Evolutionary conservation across 2,329 filamentous ascomycete genomes (phyloP).

Genomic region (Sporothrix globosa): DNA sequence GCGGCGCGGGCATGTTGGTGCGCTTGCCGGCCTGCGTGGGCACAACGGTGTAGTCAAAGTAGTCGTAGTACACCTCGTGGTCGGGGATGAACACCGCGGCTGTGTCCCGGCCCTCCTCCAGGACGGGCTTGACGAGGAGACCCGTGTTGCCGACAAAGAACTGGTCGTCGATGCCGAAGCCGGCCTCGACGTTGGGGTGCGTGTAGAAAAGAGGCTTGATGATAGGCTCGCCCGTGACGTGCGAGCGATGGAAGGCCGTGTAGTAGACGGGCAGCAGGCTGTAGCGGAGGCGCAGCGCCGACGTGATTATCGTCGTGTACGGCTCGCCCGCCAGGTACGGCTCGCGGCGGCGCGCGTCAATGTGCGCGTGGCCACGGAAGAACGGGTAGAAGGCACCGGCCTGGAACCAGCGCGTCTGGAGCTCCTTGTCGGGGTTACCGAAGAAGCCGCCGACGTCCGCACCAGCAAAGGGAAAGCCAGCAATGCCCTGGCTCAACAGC

Average conservation of each 20-base stretch:
- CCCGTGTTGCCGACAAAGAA: constrained; percentile 88
- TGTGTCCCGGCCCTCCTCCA: constrained; percentile 71
- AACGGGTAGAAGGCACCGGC: constrained; percentile 96
- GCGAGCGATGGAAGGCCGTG: constrained; percentile 91
- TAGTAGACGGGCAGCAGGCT: constrained; percentile 92
- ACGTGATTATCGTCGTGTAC: constrained; percentile 81
- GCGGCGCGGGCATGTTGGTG: constrained; percentile 71
- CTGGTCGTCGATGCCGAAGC: constrained; percentile 90
- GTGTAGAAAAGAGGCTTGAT: constrained; percentile 91
- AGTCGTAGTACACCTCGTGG: constrained; percentile 89
- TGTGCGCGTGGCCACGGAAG: constrained; percentile 96
- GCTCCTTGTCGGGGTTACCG: constrained; percentile 89
- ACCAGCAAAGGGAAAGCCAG: constrained; percentile 90
- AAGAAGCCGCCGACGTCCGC: constrained; percentile 98
- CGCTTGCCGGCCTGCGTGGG: constrained; percentile 69
- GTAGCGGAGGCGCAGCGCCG: constrained; percentile 86
- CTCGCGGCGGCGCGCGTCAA: constrained; percentile 90
- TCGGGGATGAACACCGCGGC: constrained; percentile 87
- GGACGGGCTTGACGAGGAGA: constrained; percentile 88
- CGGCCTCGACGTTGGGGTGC: constrained; percentile 80
- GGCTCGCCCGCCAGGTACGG: constrained; percentile 87
- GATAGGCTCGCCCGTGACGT: constrained; percentile 80
- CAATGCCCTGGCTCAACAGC: constrained; percentile 88
- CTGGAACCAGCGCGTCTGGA: constrained; percentile 95
- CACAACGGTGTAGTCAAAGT: constrained; percentile 82